A percentile compares a stretch with the other conserved stretches of the same genome.
Conservation (phyloP, 192 early-diverging fungal genomes). For the Spizellomyces sp. region DNA sequence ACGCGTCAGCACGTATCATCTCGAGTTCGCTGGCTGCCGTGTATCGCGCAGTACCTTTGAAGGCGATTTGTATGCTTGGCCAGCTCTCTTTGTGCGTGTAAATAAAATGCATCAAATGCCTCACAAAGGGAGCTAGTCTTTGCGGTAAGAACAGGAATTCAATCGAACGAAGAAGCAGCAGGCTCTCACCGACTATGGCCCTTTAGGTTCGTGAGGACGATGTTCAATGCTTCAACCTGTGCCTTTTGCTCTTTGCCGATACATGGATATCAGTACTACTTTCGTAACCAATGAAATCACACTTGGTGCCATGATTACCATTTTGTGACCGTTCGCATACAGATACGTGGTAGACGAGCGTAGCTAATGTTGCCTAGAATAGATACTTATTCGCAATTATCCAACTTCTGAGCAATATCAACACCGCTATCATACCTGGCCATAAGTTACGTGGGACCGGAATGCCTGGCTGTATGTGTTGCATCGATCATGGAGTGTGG, state of each 20-base stretch:
- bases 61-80: constrained; percentile 38
- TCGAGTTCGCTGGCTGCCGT: background rate
- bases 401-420: too few relatives aligned
- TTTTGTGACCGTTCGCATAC: constrained; percentile 9
- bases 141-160: too few relatives aligned
- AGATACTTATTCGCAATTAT: too few relatives aligned
- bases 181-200: constrained; percentile 21
- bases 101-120: constrained; percentile 23
- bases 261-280: too few relatives aligned
- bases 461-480: constrained; percentile 17
- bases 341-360: constrained; percentile 8
- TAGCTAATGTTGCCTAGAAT: background rate
- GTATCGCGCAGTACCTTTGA: constrained; percentile 30
- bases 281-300: too few relatives aligned
- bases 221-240: constrained; percentile 36
- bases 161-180: too few relatives aligned
- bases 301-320: too few relatives aligned
- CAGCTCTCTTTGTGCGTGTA: constrained; percentile 46
- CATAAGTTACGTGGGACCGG: constrained; percentile 26
- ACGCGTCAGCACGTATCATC: background rate
- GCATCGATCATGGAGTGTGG: constrained; percentile 4
- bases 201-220: constrained; percentile 39
- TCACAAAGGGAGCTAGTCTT: constrained; percentile 3
- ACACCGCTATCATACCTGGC: background rate
- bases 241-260: constrained; percentile 36